These are phyloP conservation scores for Dictyostelium brefeldianum DNA, from an alignment of 78 protist genomes.

Conservation along the genomic window DNA sequence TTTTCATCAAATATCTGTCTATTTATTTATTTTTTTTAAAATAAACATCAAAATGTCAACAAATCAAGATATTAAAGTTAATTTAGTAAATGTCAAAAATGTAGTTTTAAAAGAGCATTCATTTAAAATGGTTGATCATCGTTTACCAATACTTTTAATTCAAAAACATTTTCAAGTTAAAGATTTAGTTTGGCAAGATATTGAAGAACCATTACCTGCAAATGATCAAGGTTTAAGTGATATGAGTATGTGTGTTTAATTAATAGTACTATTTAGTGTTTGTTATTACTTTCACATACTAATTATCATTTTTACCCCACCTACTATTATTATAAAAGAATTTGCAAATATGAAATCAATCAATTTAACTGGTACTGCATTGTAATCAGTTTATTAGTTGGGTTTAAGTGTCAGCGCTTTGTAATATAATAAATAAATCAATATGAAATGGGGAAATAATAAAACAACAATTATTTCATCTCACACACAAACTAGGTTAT, in stretches of 20 bases:
- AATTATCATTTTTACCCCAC: not conserved
- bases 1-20: too few species aligned
- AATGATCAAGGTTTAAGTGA: slow-evolving; percentile 1
- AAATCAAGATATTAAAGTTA: not conserved
- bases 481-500: too few species aligned
- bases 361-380: slow-evolving; percentile 40
- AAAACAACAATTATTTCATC: too few species aligned
- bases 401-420: too few species aligned
- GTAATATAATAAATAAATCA: too few species aligned
- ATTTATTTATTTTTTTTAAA: too few species aligned
- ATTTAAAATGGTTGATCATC: slow-evolving; percentile 16
- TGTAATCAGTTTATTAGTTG: not conserved
- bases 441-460: too few species aligned
- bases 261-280: not conserved
- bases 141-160: slow-evolving; percentile 17
- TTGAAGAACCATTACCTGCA: slow-evolving; percentile 12
- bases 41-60: not conserved
- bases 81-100: not conserved
- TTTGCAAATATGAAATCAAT: slow-evolving; percentile 21
- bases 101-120: slow-evolving; percentile 4
- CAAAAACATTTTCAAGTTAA: slow-evolving; percentile 50
- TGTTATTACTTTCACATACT: not conserved
- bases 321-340: too few species aligned
- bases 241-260: slow-evolving; percentile 9
- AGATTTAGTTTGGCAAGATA: slow-evolving; percentile 55